These are phyloP conservation scores for Trichoderma aggressivum DNA, from an alignment of 2,329 filamentous ascomycete species.

Conservation along the genomic window DNA sequence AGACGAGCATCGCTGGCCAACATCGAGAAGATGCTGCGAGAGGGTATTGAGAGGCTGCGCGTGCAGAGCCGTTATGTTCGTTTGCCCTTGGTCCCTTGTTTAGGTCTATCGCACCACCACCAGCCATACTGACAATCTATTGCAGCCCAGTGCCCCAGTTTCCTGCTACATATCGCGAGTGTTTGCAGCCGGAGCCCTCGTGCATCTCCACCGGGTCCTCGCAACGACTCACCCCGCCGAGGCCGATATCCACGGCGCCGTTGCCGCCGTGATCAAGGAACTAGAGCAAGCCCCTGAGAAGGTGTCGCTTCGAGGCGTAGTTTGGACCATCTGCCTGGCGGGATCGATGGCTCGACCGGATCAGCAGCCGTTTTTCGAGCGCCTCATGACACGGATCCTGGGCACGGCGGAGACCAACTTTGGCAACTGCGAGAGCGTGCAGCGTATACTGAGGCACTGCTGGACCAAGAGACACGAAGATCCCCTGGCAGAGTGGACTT, in stretches of 20 bases:
- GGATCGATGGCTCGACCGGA: slow-evolving; percentile 9
- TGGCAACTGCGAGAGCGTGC: slow-evolving; percentile 8
- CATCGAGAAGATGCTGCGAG: not conserved
- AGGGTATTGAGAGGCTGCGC: not conserved
- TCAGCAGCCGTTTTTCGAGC: slow-evolving; percentile 6
- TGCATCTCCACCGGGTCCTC: not conserved
- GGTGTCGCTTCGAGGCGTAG: not conserved
- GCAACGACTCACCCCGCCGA: not conserved
- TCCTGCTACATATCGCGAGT: slow-evolving; percentile 10
- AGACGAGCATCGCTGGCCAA: not conserved
- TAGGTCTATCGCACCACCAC: not conserved
- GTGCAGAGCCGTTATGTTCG: not conserved
- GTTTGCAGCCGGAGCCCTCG: not conserved
- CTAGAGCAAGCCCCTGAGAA: not conserved
- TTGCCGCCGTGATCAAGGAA: not conserved
- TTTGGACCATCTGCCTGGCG: slow-evolving; percentile 11
- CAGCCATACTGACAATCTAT: not conserved
- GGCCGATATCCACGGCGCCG: not conserved
- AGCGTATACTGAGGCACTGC: slow-evolving; percentile 9
- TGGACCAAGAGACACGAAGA: slow-evolving; percentile 13
- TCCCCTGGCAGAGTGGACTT: not conserved
- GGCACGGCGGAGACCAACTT: not conserved
- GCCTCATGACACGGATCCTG: slow-evolving; percentile 4
- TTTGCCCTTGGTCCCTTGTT: not conserved
- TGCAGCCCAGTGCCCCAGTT: not conserved